Conservation (phyloP, 225 moss, liverwort and hornwort genomes). For the Takakia lepidozioides region DNA sequence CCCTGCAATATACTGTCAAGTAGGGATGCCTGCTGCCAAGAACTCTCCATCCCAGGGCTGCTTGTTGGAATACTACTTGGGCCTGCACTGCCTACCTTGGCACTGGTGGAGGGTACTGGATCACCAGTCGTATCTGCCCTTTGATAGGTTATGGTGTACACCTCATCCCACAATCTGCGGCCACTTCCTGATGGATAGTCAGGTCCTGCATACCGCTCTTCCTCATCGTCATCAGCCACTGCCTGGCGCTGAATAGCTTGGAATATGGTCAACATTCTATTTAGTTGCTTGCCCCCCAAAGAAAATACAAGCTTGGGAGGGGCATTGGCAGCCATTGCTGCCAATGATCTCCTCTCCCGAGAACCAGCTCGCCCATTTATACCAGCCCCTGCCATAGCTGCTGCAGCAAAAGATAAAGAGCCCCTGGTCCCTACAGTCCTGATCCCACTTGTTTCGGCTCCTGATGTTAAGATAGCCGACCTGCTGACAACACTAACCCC, state of each 20-base stretch:
- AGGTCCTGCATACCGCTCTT: slow-evolving; percentile 77
- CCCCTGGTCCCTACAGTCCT: slow-evolving; percentile 62
- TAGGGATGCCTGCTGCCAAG: slow-evolving; percentile 87
- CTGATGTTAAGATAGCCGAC: slow-evolving; percentile 36
- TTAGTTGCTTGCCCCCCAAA: slow-evolving; percentile 66
- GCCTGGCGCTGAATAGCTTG: slow-evolving; percentile 95
- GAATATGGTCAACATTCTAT: slow-evolving; percentile 73
- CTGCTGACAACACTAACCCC: slow-evolving; percentile 59
- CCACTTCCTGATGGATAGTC: slow-evolving; percentile 72
- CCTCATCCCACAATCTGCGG: slow-evolving; percentile 91
- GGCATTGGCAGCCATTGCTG: slow-evolving; percentile 37
- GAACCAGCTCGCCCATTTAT: slow-evolving; percentile 45
- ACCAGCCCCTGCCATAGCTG: slow-evolving; percentile 72
- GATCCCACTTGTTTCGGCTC: slow-evolving; percentile 48
- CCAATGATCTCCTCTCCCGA: slow-evolving; percentile 37
- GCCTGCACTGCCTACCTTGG: slow-evolving; percentile 37
- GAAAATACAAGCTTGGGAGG: slow-evolving; percentile 77
- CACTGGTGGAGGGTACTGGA: slow-evolving; percentile 22
- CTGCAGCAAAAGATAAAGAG: slow-evolving; percentile 83
- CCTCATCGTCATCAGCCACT: slow-evolving; percentile 74
- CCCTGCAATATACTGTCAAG: slow-evolving; percentile 80
- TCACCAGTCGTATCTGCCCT: slow-evolving; percentile 55
- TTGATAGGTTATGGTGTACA: slow-evolving; percentile 84
- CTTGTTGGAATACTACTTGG: slow-evolving; percentile 26
- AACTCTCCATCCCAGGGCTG: slow-evolving; percentile 36